phyloP scores from a whole-genome alignment of 2,329 filamentous ascomycete species.

The Phialocephala subalpina region DNA sequence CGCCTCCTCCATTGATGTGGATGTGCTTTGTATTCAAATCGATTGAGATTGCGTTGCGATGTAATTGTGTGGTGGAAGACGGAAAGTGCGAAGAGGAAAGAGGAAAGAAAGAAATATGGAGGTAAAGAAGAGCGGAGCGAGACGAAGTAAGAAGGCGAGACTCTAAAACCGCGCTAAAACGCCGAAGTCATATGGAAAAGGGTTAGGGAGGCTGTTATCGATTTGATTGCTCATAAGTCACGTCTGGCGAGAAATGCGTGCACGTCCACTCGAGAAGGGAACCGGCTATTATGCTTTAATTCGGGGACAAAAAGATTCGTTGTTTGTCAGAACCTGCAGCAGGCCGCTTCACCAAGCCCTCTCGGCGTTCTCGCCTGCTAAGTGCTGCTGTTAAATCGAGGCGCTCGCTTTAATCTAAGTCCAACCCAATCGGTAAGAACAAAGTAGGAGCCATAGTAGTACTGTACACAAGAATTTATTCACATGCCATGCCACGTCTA shows the following conservation, averaged over 20 bases:
- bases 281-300: constrained; percentile 34
- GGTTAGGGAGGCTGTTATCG: constrained; percentile 8
- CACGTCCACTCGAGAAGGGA: not conserved
- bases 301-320: constrained; percentile 22
- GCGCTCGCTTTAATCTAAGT: constrained; percentile 21
- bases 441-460: constrained; percentile 3
- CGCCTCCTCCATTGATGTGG: constrained; percentile 24
- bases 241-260: constrained; percentile 17
- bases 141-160: constrained; percentile 11
- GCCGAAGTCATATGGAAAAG: constrained; percentile 11
- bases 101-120: not conserved
- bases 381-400: constrained; percentile 14
- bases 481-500: constrained; percentile 16
- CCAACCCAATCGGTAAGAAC: constrained; percentile 13
- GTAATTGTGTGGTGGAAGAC: constrained; percentile 16
- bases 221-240: constrained; percentile 30
- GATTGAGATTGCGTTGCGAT: not conserved
- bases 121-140: constrained; percentile 13
- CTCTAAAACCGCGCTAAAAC: constrained; percentile 34
- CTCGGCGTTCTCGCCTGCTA: constrained; percentile 13
- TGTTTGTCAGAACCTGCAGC: constrained; percentile 37
- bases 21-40: constrained; percentile 8
- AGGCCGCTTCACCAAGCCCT: constrained; percentile 17
- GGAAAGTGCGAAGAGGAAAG: constrained; percentile 5
- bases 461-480: constrained; percentile 4